Evolutionary conservation across 2,329 filamentous ascomycete species (phyloP).

Genomic region (Salinomyces thailandicus): DNA sequence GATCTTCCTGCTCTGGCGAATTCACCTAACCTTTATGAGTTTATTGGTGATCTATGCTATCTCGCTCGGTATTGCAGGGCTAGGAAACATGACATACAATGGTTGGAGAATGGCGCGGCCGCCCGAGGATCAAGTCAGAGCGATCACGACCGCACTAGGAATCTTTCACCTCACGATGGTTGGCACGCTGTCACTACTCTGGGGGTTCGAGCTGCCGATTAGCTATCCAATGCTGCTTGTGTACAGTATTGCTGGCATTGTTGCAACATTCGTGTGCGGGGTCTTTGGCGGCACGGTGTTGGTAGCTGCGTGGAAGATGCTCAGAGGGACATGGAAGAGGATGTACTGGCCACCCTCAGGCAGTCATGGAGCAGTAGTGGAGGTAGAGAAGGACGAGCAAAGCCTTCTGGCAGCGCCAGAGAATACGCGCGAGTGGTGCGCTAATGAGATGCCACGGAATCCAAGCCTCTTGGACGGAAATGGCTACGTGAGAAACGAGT

Average conservation of each 20-base stretch:
- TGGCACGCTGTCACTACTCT: neutral
- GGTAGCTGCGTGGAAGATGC: neutral
- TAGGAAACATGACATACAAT: neutral
- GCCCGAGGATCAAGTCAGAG: neutral
- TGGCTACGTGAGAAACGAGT: neutral
- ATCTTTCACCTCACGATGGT: neutral
- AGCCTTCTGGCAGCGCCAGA: neutral
- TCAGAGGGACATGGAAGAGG: neutral
- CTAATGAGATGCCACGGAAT: neutral
- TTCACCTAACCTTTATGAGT: neutral
- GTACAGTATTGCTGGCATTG: neutral
- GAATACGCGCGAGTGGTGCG: neutral
- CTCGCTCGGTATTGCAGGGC: neutral
- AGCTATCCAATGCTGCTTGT: neutral
- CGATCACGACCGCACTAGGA: neutral
- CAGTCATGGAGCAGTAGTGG: neutral
- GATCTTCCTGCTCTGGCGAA: neutral
- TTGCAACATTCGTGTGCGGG: neutral
- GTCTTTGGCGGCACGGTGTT: neutral
- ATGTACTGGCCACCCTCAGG: constrained; percentile 1
- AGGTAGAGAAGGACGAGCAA: too few species aligned
- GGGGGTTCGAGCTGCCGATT: neutral
- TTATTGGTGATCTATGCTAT: neutral
- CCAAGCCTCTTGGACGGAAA: neutral
- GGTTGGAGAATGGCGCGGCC: neutral